Conservation (phyloP, 345 rosid species). For the Erysimum cheiranthoides region DNA sequence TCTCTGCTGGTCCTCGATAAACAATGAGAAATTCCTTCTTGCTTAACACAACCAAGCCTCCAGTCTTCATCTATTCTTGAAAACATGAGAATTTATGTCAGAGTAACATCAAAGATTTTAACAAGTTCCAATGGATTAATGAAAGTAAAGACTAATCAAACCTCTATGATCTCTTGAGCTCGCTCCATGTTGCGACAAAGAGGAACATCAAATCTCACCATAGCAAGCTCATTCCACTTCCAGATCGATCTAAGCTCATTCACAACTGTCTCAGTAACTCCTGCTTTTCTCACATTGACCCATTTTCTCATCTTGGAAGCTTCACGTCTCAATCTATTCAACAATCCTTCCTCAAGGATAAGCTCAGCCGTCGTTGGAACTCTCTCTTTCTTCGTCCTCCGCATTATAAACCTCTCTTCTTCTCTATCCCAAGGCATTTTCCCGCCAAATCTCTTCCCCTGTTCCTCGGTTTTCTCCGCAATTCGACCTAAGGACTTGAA, state of each 20-base stretch:
- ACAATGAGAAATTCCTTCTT: conserved; percentile 63
- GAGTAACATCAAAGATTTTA: not conserved
- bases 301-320: conserved; percentile 71
- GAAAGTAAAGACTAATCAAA: conserved; percentile 38
- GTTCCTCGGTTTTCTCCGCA: conserved; percentile 6
- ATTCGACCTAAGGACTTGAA: conserved; percentile 47
- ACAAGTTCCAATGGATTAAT: conserved; percentile 5
- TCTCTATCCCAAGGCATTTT: conserved; percentile 75
- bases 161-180: conserved; percentile 87
- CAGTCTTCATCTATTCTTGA: conserved; percentile 73
- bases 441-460: conserved; percentile 42
- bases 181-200: conserved; percentile 82
- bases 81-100: conserved; percentile 20
- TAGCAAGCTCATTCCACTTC: conserved; percentile 67
- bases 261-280: conserved; percentile 71
- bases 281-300: conserved; percentile 89
- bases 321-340: conserved; percentile 64
- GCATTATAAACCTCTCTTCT: conserved; percentile 53
- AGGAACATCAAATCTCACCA: conserved; percentile 77
- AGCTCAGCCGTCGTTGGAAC: conserved; percentile 58
- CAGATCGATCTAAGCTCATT: conserved; percentile 62
- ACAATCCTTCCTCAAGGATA: conserved; percentile 58
- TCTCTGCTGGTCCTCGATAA: conserved; percentile 56
- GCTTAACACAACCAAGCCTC: conserved; percentile 81
- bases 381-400: conserved; percentile 68